Evolutionary conservation across 768 basidiomycete species (phyloP).

Genomic region (Tricholoma sp.): DNA sequence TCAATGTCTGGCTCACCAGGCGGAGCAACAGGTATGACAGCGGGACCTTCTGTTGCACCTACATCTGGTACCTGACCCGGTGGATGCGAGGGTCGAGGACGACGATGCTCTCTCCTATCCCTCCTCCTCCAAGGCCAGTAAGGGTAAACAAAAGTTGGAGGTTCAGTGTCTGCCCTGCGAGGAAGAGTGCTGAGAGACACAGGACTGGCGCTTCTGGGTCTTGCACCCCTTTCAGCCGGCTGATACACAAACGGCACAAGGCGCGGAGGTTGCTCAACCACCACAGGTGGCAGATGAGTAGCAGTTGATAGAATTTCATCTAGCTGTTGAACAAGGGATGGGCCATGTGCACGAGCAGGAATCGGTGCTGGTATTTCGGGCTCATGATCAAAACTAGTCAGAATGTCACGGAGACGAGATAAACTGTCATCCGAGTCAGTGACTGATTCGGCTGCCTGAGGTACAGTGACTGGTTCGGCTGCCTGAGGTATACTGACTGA

Average conservation of each 20-base stretch:
- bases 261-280: slow-evolving; percentile 44
- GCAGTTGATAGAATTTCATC: slow-evolving; percentile 54
- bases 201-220: slow-evolving; percentile 34
- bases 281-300: slow-evolving; percentile 31
- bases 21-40: neutral
- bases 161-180: slow-evolving; percentile 24
- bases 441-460: slow-evolving; percentile 19
- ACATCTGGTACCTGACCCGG: neutral
- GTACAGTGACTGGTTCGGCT: slow-evolving; percentile 21
- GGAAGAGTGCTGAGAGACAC: slow-evolving; percentile 24
- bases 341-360: slow-evolving; percentile 38
- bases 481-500: slow-evolving; percentile 15
- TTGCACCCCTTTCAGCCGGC: slow-evolving; percentile 32
- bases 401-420: slow-evolving; percentile 16
- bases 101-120: neutral
- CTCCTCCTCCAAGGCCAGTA: neutral
- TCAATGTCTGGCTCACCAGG: slow-evolving; percentile 1
- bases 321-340: slow-evolving; percentile 54
- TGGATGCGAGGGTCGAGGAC: neutral
- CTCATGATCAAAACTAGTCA: slow-evolving; percentile 14
- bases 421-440: slow-evolving; percentile 26
- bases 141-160: slow-evolving; percentile 10
- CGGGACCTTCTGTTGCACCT: neutral
- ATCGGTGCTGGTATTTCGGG: slow-evolving; percentile 39
- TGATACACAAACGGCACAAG: slow-evolving; percentile 52